phyloP scores from a whole-genome alignment of 164 flowering plant species.

The Paratinospora sagittata region DNA sequence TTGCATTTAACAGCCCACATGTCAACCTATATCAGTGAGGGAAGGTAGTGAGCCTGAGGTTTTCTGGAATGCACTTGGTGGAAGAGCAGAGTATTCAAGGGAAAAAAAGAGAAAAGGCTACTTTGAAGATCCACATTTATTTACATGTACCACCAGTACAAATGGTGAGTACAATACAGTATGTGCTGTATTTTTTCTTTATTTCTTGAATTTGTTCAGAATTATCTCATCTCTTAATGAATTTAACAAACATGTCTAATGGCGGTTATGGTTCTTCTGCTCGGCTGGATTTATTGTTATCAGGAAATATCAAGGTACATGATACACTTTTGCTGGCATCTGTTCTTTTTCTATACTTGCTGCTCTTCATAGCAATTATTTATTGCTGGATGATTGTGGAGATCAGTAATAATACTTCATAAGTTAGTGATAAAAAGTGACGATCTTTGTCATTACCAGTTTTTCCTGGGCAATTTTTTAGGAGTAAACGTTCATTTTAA shows the following conservation, averaged over 20 bases:
- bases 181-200: constrained; percentile 14
- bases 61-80: constrained; percentile 65
- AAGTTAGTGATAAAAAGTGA: neutral
- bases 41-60: constrained; percentile 71
- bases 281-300: constrained; percentile 14
- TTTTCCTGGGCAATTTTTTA: neutral
- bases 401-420: no score
- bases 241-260: constrained; percentile 31
- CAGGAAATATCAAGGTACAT: constrained; percentile 64
- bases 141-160: constrained; percentile 26
- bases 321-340: neutral
- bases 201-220: constrained; percentile 32
- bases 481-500: neutral
- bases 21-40: constrained; percentile 55
- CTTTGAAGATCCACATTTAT: constrained; percentile 60
- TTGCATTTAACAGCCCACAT: constrained; percentile 42
- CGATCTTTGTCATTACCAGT: no score
- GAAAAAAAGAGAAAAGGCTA: constrained; percentile 31
- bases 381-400: neutral
- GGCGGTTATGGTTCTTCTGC: constrained; percentile 37
- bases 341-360: neutral
- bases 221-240: constrained; percentile 24
- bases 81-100: constrained; percentile 53
- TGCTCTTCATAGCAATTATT: neutral
- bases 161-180: constrained; percentile 33